These are phyloP conservation scores for Termitomyces sp. DNA, from an alignment of 768 basidiomycete genomes.

Conservation along the genomic window DNA sequence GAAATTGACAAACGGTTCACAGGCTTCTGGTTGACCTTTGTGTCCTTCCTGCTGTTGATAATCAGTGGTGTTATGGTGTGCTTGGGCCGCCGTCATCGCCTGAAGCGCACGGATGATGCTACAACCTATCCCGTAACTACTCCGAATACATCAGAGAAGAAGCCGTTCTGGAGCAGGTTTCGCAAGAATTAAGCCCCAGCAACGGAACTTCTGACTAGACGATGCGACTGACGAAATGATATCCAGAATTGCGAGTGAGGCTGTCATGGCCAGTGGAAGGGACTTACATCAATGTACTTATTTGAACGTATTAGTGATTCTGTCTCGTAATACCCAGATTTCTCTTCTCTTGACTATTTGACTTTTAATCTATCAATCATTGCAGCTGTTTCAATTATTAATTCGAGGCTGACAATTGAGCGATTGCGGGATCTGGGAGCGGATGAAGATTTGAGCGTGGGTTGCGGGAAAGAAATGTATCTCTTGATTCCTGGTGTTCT, in stretches of 20 bases:
- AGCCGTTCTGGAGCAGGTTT: constrained; percentile 31
- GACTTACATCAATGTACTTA: neutral
- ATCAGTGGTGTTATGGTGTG: constrained; percentile 67
- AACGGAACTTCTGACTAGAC: neutral
- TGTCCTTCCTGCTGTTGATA: constrained; percentile 55
- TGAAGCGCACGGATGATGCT: constrained; percentile 42
- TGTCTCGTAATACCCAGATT: neutral
- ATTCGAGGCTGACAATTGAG: no score
- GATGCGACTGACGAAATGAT: no score
- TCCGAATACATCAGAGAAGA: constrained; percentile 23
- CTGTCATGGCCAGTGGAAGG: neutral
- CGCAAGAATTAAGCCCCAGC: constrained; percentile 24
- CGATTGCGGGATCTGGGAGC: no score
- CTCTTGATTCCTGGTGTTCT: no score
- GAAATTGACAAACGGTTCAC: constrained; percentile 2
- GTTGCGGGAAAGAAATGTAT: no score
- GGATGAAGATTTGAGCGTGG: no score
- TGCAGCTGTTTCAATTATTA: neutral
- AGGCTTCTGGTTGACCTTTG: constrained; percentile 79
- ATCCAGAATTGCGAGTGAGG: neutral
- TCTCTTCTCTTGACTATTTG: neutral
- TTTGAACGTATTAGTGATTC: neutral
- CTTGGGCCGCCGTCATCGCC: constrained; percentile 61
- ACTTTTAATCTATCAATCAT: neutral
- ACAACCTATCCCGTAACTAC: constrained; percentile 32